These are phyloP conservation scores for Ambrosia hybrid DNA, from an alignment of 140 eudicot genomes.

Conservation along the genomic window DNA sequence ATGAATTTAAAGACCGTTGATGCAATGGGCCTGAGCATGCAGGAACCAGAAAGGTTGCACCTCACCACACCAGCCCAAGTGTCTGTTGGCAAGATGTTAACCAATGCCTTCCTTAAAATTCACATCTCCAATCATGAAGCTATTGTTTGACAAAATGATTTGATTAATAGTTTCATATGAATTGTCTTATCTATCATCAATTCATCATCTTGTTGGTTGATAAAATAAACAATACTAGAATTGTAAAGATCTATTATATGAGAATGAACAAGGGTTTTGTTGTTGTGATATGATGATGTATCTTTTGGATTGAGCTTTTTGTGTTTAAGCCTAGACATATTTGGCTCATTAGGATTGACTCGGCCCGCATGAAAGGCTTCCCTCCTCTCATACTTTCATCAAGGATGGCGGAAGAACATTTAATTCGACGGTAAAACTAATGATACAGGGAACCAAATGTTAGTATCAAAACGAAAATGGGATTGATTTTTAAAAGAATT, in stretches of 20 bases:
- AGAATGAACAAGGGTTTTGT: neutral
- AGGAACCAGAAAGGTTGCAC: slow-evolving; percentile 57
- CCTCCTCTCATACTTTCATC: too few relatives aligned
- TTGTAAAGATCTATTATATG: neutral
- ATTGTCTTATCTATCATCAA: neutral
- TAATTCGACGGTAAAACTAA: too few relatives aligned
- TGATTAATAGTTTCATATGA: neutral
- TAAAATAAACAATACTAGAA: neutral
- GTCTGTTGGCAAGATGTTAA: slow-evolving; percentile 58
- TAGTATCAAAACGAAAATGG: too few relatives aligned
- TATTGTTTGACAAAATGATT: neutral
- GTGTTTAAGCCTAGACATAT: too few relatives aligned
- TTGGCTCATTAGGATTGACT: too few relatives aligned
- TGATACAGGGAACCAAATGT: too few relatives aligned
- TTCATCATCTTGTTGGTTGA: neutral
- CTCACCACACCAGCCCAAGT: slow-evolving; percentile 60
- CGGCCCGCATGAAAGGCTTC: too few relatives aligned
- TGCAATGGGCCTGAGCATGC: slow-evolving; percentile 53
- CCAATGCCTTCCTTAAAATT: slow-evolving; percentile 44
- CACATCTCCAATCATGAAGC: neutral
- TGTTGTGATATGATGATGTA: too few relatives aligned
- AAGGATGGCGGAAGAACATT: too few relatives aligned
- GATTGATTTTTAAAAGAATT: too few relatives aligned
- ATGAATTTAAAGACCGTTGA: slow-evolving; percentile 55
- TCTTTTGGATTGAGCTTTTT: too few relatives aligned